Percentiles rank a stretch among this genome's conserved stretches.
These are phyloP conservation scores for Mycena pura DNA, from an alignment of 768 basidiomycete genomes.

Conservation along the genomic window DNA sequence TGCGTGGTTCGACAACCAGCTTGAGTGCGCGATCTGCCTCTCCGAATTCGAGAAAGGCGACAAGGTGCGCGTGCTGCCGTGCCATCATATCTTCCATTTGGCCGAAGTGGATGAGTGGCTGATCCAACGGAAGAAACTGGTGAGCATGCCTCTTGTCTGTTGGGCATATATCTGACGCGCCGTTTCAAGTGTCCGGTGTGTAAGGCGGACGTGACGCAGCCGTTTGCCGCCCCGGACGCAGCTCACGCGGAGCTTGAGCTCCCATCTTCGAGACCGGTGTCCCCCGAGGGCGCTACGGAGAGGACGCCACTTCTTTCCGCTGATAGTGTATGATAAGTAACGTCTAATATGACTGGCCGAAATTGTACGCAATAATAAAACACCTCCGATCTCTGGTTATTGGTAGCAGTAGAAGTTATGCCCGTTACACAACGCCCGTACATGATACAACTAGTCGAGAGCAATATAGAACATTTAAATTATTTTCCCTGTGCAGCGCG, in stretches of 20 bases:
- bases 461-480: background rate
- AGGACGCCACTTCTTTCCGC: constrained; percentile 12
- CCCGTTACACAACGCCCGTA: too few relatives aligned
- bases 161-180: constrained; percentile 7
- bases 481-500: constrained; percentile 41
- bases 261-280: background rate
- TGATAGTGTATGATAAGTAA: background rate
- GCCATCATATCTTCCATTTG: constrained; percentile 94
- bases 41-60: constrained; percentile 88
- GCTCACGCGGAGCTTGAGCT: background rate
- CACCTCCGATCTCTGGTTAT: too few relatives aligned
- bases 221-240: constrained; percentile 26
- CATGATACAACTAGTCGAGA: constrained; percentile 11
- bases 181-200: constrained; percentile 88
- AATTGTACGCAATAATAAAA: too few relatives aligned
- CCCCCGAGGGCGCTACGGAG: constrained; percentile 18
- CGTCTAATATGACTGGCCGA: background rate
- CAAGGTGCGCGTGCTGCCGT: constrained; percentile 89
- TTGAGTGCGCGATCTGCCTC: constrained; percentile 94
- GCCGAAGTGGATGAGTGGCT: constrained; percentile 94
- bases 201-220: constrained; percentile 89
- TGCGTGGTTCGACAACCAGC: constrained; percentile 81
- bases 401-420: too few relatives aligned
- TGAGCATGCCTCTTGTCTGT: constrained; percentile 46
- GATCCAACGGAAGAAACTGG: constrained; percentile 90